Evolutionary conservation across 2,329 filamentous ascomycete genomes (phyloP), one percentile per base, ranked within the genome.

Genomic region (Colletotrichum coccodes): DNA sequence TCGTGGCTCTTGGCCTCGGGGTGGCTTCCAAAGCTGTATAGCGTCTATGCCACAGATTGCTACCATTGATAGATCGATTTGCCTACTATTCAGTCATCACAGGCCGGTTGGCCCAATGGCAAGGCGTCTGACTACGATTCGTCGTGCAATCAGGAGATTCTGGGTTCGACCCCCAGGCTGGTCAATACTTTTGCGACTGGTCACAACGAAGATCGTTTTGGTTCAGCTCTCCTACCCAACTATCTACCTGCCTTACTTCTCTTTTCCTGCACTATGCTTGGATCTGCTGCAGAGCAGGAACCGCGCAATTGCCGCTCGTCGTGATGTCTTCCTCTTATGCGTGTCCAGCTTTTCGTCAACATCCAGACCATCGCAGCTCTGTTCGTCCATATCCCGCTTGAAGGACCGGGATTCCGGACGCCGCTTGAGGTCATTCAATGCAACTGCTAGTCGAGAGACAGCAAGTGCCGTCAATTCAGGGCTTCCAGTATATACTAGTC

Each of bases 81-180:
- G 60, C 60, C 60, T 52, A 66, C 32, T 53, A 36, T 46, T 28
- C 53, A 47, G 23, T 32, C 49, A 59, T 62, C 57, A 61, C 36
- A 30, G 65, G 65, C 65, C 65, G 65, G 65, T 68, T 80, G 77
- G 77, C 76, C 77, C 76, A 79, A 79, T 81, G 79, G 75, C 79
- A 81, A 80, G 79, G 79, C 79, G 79, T 81, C 78, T 81, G 79
- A 81, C 79, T 80, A 80, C 79, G 78, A 81, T n/a, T 49, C n/a
- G 4, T 26, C 32, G 36, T 30, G 47, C 14, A 49, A 68, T 68
- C 61, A 68, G 49, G 61, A 64, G 60, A 64, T 68, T 68, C 66
- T 69, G 66, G 66, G 66, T 69, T 69, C 66, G 66, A 69, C 66
- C 66, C 66, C 66, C 66, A 69, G 66, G 62, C 66, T 69, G 66